phyloP scores from a whole-genome alignment of 2,329 filamentous ascomycete species.

The Curvularia lunata region DNA sequence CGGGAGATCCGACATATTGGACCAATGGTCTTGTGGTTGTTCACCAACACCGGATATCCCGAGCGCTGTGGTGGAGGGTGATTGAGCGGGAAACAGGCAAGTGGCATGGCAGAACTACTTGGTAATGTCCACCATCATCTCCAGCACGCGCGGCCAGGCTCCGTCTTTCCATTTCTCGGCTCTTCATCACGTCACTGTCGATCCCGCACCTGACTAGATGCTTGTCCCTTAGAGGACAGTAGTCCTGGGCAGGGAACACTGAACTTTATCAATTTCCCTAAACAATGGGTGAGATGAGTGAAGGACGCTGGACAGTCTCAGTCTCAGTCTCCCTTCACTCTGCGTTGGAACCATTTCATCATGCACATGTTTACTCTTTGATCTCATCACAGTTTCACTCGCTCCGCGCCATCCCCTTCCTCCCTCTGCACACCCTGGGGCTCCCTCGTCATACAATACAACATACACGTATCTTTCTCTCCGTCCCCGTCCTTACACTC shows the following conservation, averaged over 20 bases:
- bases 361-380: background rate
- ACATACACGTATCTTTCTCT: constrained; percentile 48
- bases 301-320: too few relatives aligned
- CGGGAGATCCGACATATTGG: too few relatives aligned
- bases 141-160: background rate
- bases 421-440: constrained; percentile 25
- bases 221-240: too few relatives aligned
- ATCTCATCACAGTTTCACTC: background rate
- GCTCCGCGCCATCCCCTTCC: background rate
- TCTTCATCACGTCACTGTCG: background rate
- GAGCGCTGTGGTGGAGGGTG: background rate
- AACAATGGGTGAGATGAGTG: too few relatives aligned
- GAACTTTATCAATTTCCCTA: too few relatives aligned
- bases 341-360: too few relatives aligned
- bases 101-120: too few relatives aligned
- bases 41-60: too few relatives aligned
- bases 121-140: background rate
- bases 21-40: too few relatives aligned
- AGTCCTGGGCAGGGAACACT: too few relatives aligned
- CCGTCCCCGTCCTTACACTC: constrained; percentile 68
- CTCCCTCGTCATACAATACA: constrained; percentile 56
- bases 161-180: background rate
- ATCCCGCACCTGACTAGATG: too few relatives aligned
- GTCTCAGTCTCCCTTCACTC: too few relatives aligned
- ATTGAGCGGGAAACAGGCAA: background rate